A percentile compares a stretch with the other conserved stretches of the same genome.
Conservation (phyloP, 805 yeast species). For the Yamadazyma olivae region DNA sequence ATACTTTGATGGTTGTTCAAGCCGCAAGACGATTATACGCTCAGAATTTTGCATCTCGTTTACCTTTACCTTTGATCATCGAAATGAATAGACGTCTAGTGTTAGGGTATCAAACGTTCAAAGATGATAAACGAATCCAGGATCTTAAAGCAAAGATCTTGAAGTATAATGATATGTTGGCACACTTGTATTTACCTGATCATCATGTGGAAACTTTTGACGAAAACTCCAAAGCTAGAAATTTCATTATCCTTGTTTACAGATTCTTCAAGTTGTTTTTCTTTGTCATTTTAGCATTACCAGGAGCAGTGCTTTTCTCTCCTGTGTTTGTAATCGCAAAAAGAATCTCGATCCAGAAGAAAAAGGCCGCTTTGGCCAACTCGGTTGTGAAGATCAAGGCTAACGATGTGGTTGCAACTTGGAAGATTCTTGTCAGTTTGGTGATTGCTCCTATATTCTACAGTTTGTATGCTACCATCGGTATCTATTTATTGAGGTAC, state of each 20-base stretch:
- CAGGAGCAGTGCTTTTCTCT: constrained; percentile 83
- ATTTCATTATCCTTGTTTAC: constrained; percentile 50
- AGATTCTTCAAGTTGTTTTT: constrained; percentile 57
- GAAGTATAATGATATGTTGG: constrained; percentile 61
- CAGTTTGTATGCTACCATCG: constrained; percentile 66
- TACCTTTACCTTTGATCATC: constrained; percentile 80
- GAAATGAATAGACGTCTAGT: constrained; percentile 90
- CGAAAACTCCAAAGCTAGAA: constrained; percentile 44
- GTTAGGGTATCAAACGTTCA: constrained; percentile 72
- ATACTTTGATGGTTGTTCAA: constrained; percentile 83
- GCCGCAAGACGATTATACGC: constrained; percentile 89
- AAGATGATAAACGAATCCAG: constrained; percentile 65
- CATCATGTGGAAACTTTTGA: constrained; percentile 59
- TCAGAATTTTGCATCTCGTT: constrained; percentile 62
- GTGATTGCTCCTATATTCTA: constrained; percentile 87
- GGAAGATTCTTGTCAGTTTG: constrained; percentile 90
- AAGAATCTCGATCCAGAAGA: constrained; percentile 67
- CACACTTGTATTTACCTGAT: constrained; percentile 50
- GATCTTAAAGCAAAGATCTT: constrained; percentile 61
- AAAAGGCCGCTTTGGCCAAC: constrained; percentile 73
- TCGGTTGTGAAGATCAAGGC: constrained; percentile 91
- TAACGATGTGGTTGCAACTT: constrained; percentile 92
- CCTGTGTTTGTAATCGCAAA: constrained; percentile 86
- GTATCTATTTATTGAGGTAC: constrained; percentile 11
- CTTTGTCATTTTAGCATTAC: constrained; percentile 66